These are phyloP conservation scores for Lagenaria siceraria DNA, from an alignment of 306 rosid species.

Conservation along the genomic window DNA sequence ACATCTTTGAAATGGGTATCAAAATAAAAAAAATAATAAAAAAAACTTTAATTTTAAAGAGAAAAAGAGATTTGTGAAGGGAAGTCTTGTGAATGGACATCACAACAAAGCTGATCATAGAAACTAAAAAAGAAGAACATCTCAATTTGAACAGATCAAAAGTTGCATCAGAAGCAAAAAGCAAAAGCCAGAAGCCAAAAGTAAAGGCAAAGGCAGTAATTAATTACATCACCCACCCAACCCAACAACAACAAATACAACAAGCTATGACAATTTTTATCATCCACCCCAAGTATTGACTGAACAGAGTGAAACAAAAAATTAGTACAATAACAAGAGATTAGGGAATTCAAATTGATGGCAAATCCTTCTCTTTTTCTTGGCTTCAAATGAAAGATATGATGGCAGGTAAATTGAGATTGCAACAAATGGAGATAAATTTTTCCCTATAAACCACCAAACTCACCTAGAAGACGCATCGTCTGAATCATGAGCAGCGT, in stretches of 20 bases:
- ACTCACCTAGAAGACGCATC: conserved; percentile 14
- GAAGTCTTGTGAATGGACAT: conserved; percentile 4
- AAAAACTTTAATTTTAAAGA: neutral
- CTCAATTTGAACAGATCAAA: conserved; percentile 2
- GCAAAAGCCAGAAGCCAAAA: conserved; percentile 1
- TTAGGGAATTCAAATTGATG: neutral
- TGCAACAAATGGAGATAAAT: neutral
- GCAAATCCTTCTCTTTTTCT: neutral
- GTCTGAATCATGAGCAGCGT: conserved; percentile 9
- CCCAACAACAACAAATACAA: conserved; percentile 5
- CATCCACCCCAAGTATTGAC: conserved; percentile 5
- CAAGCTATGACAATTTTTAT: neutral
- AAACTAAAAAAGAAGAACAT: neutral
- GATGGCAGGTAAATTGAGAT: neutral
- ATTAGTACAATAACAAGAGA: neutral
- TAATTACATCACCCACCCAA: conserved; percentile 16
- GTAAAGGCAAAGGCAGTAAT: conserved; percentile 7
- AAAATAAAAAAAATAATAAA: too few relatives aligned
- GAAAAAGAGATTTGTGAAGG: neutral
- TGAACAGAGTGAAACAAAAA: neutral
- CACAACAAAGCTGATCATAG: conserved; percentile 8
- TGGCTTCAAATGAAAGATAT: conserved; percentile 4
- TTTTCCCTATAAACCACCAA: neutral
- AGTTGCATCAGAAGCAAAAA: conserved; percentile 7
- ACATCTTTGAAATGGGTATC: neutral